Evolutionary conservation across 2,329 filamentous ascomycete species (phyloP), one percentile per base, ranked within the genome.

Genomic region (Penicillium sp.): DNA sequence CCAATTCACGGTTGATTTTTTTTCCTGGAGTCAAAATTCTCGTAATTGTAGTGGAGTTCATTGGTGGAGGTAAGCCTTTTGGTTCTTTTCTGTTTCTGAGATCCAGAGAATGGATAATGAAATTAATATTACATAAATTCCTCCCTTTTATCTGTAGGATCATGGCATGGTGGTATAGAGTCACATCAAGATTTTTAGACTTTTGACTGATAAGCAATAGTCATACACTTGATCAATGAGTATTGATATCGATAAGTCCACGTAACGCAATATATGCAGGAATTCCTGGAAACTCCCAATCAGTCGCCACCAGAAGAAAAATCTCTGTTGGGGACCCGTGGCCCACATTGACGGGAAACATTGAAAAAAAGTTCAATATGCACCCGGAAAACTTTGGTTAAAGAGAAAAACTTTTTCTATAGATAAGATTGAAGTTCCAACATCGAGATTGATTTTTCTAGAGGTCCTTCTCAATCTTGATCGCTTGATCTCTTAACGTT

Each of bases 261-360:
- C 19, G 19, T 13, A 33, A 33, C 31, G 31, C 31, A 31, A 14
- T 19, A 39, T 4, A 39, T 19, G 16, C 35, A 39, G 16, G 7
- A 19, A 9, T 39, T 16, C 35, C 11, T 42, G 19, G 19, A 13
- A 42, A 42, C 39, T 13, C 14, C 26, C 13, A 37, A 39, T 39
- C 35, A 19, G 35, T 39, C 35, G 35, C 35, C 35, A 39, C 35
- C 35, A 39, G 35, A 39, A 19, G 14, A 26, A 42, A 54, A 54
- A 54, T 49, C 39, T 52, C 50, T 39, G 35, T 37, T 52, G 50
- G 49, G 42, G n/a, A 21, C 16, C 35, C 35, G 35, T 19, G 35
- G 35, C 35, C 35, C 35, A 39, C 35, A 19, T 19, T 8, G 25
- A 39, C 16, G 14, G 26, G 31, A 48, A 48, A 52, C 14, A 49